These are phyloP conservation scores for Leishmania mexicana DNA, from an alignment of 208 protist species.

Conservation along the genomic window DNA sequence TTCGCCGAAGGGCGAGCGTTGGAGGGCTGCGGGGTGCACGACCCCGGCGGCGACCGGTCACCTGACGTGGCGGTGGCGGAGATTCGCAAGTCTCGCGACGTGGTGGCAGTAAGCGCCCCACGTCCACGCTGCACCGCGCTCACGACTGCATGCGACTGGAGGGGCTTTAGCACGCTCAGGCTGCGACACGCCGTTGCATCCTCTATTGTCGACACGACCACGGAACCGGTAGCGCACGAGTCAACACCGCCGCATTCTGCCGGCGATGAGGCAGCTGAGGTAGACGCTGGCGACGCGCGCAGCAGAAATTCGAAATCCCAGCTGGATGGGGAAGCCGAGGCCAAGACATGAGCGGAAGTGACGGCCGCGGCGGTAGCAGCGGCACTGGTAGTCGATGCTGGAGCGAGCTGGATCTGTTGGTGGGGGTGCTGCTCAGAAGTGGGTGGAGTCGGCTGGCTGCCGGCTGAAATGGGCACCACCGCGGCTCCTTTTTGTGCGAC, in stretches of 20 bases:
- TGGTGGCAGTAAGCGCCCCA: background rate
- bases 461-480: background rate
- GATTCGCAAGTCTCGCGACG: background rate
- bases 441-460: background rate
- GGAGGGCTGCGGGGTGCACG: background rate
- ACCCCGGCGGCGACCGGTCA: background rate
- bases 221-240: background rate
- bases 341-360: background rate
- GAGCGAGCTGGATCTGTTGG: background rate
- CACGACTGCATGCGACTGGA: background rate
- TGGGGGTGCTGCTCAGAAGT: background rate
- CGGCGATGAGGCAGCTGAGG: background rate
- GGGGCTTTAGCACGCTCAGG: conserved; percentile 5
- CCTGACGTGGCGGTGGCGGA: background rate
- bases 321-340: background rate
- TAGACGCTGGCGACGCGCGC: conserved; percentile 26
- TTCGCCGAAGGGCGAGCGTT: conserved; percentile 2
- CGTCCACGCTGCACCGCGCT: background rate
- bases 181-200: conserved; percentile 1
- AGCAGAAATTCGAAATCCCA: conserved; percentile 74
- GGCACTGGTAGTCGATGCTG: background rate
- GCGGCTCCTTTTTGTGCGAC: background rate
- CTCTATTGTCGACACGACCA: background rate
- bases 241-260: background rate
- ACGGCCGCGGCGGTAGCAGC: background rate